phyloP scores from a whole-genome alignment of 768 basidiomycete species.

The Agaricus subrufescens region DNA sequence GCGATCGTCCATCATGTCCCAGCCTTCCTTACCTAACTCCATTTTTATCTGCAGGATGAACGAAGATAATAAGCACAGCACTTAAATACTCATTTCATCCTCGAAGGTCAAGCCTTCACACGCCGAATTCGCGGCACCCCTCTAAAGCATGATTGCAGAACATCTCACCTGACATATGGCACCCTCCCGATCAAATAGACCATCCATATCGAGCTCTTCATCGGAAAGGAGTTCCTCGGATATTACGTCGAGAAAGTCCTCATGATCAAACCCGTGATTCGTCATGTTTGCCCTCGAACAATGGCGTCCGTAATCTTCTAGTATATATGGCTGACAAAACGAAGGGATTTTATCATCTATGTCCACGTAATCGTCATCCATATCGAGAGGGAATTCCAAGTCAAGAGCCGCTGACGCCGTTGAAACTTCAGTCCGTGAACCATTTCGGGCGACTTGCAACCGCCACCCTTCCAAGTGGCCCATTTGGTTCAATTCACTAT shows the following conservation, averaged over 20 bases:
- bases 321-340: background rate
- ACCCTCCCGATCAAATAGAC: background rate
- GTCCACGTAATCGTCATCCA: background rate
- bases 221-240: background rate
- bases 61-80: background rate
- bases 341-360: background rate
- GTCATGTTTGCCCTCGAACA: background rate
- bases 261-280: background rate
- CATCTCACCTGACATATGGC: too few species aligned
- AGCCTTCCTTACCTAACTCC: background rate
- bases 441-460: background rate
- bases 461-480: background rate
- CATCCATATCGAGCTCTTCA: constrained; percentile 1
- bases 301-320: background rate
- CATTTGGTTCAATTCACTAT: constrained; percentile 3
- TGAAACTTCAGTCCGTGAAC: background rate
- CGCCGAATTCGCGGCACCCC: background rate
- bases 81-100: background rate
- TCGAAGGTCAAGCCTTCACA: background rate
- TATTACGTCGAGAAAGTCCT: constrained; percentile 4
- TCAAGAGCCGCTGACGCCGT: background rate
- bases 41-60: background rate
- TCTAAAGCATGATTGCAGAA: background rate
- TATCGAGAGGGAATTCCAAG: background rate
- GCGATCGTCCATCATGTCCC: background rate